Conservation (phyloP, 2,329 filamentous ascomycete species). For the Berkeleyomyces basicola region DNA sequence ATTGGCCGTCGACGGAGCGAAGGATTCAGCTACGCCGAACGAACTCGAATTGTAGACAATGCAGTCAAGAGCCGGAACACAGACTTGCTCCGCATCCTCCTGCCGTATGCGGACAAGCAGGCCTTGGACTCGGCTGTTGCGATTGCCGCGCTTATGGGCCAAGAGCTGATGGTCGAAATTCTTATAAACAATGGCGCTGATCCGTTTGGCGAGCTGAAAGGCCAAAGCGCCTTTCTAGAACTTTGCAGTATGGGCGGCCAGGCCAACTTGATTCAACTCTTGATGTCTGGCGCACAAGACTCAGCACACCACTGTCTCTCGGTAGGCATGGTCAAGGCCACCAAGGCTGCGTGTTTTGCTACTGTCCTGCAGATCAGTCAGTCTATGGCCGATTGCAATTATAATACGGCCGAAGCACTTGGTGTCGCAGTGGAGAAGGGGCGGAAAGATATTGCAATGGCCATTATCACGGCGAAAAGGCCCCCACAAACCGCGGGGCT, state of each 20-base stretch:
- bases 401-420: conserved; percentile 35
- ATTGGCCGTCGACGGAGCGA: conserved; percentile 33
- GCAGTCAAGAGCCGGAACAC: conserved; percentile 33
- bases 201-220: conserved; percentile 29
- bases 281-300: conserved; percentile 33
- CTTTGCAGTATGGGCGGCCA: conserved; percentile 31
- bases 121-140: conserved; percentile 35
- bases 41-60: conserved; percentile 32
- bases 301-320: conserved; percentile 29
- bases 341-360: conserved; percentile 31
- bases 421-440: conserved; percentile 32
- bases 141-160: conserved; percentile 29
- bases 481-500: conserved; percentile 33
- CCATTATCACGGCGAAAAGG: conserved; percentile 35
- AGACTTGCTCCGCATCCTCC: conserved; percentile 37
- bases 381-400: conserved; percentile 35
- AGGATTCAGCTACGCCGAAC: conserved; percentile 28
- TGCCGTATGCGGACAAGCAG: conserved; percentile 34
- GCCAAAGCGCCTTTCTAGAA: conserved; percentile 36
- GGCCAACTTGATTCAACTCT: conserved; percentile 29
- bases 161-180: conserved; percentile 28
- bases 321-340: conserved; percentile 35
- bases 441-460: conserved; percentile 36
- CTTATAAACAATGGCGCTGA: conserved; percentile 36
- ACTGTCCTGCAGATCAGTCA: conserved; percentile 35